Base-by-base conservation (phyloP, 1,284 basidiomycete genomes). In the Laetiporus sulphureus region DNA sequence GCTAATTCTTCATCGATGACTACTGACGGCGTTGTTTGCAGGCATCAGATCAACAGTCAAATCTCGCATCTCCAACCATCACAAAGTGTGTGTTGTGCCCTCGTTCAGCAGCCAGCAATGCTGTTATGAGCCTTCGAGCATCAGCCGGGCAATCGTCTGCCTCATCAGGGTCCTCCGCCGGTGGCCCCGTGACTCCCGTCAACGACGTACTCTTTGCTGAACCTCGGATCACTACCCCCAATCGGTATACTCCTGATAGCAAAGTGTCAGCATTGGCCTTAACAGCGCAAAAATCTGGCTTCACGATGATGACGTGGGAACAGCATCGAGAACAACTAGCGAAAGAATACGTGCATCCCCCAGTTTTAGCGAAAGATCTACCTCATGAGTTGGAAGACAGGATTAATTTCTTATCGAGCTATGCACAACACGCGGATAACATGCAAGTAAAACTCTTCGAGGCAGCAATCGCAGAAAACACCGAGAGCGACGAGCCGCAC, bases 401-500 rank as follows among this genome's bases (percentile, higher is more conserved):
- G 3, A 47, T 65, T 41, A 64, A 63, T 41, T 40, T 53, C 1
- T 37, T 63, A 21, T 25, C 36, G 11, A 40, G 43, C 1, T 19
- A 32, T 1, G 44, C 50, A 15, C 47, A 54, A 11, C 52, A 45
- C n/a, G 53, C 47, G 10, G 51, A 51, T 23, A 49, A 51, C 33
- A 52, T 59, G 49, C 58, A 59, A 34, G 54, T 51, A n/a, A 47
- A 45, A 21, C 41, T 65, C 20, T 62, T 66, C 33, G 57, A 62
- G 44, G 56, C 59, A 6, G 44, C 50, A 32, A 64, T 66, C 32
- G 41, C 41, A 19, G 54, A 58, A 32, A 61, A 62, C 40, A 64
- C 61, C 3, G 51, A 47, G 3, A 52, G 55, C 15, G 80, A 85
- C 48, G 86, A 89, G 52, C 79, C 75, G 0, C 57, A 71, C 33